Percentiles rank a stretch among this genome's conserved stretches.
Evolutionary conservation across 768 basidiomycete genomes (phyloP).

Genomic region (Sarcomyxa edulis): DNA sequence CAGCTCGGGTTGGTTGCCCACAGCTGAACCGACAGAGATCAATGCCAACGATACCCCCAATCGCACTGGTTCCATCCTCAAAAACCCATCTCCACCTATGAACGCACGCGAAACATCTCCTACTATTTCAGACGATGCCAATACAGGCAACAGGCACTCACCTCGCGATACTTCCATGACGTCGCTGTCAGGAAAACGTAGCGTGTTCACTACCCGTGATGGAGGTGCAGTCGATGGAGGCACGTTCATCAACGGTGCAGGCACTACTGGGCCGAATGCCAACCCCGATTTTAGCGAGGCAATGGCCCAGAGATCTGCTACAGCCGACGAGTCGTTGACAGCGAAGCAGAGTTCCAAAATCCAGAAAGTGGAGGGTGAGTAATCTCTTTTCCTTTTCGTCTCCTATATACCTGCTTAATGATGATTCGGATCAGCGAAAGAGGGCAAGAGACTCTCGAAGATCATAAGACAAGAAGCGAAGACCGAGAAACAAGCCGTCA

Average conservation of each 20-base stretch:
- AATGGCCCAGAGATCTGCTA: slow-evolving; percentile 32
- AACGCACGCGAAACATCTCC: too few relatives aligned
- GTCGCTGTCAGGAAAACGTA: too few relatives aligned
- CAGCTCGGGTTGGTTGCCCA: too few relatives aligned
- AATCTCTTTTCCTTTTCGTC: not conserved
- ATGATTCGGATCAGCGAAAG: slow-evolving; percentile 35
- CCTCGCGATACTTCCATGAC: too few relatives aligned
- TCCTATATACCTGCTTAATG: slow-evolving; percentile 1
- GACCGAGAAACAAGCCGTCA: slow-evolving; percentile 58
- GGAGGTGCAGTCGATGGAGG: too few relatives aligned
- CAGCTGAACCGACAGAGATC: too few relatives aligned
- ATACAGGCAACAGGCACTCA: too few relatives aligned
- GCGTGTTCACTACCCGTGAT: too few relatives aligned
- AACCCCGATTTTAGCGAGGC: slow-evolving; percentile 35
- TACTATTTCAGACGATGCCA: too few relatives aligned
- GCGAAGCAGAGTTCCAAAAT: slow-evolving; percentile 49
- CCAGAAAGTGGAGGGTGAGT: slow-evolving; percentile 46
- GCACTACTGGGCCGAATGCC: slow-evolving; percentile 42
- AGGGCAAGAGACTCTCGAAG: slow-evolving; percentile 58
- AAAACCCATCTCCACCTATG: too few relatives aligned
- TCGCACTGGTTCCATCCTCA: too few relatives aligned
- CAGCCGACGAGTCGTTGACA: slow-evolving; percentile 43
- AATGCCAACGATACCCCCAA: too few relatives aligned
- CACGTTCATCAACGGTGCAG: slow-evolving; percentile 54
- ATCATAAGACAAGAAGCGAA: slow-evolving; percentile 68